phyloP scores from a whole-genome alignment of 805 yeast species.

The Lachancea fermentati region DNA sequence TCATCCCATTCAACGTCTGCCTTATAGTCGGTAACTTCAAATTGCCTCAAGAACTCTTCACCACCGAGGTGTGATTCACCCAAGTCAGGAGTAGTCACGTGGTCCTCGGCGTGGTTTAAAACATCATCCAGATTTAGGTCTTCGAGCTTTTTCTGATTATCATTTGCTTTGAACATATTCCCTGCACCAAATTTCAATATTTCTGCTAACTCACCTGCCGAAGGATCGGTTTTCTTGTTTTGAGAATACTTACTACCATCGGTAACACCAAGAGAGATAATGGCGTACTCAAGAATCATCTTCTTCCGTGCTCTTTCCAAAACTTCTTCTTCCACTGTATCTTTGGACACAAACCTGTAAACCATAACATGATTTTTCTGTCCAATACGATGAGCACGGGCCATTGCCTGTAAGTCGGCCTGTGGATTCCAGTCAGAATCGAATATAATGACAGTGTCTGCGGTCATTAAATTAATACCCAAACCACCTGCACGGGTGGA shows the following conservation, averaged over 20 bases:
- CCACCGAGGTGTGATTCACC: conserved; percentile 99
- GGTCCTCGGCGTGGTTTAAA: conserved; percentile 94
- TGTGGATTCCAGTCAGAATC: conserved; percentile 99
- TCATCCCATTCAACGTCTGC: conserved; percentile 99
- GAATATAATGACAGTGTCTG: conserved; percentile 95
- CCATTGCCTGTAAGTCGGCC: conserved; percentile 99
- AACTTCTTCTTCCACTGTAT: conserved; percentile 96
- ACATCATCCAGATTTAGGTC: conserved; percentile 94
- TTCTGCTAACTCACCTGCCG: conserved; percentile 79
- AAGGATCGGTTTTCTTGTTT: conserved; percentile 63
- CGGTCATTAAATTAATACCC: conserved; percentile 98
- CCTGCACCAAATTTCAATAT: conserved; percentile 98
- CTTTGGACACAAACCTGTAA: conserved; percentile 94
- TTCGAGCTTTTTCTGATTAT: conserved; percentile 92
- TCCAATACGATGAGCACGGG: conserved; percentile 99
- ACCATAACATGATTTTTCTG: conserved; percentile 98
- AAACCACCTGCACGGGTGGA: conserved; percentile 98
- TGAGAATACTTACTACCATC: conserved; percentile 49
- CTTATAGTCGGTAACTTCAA: conserved; percentile 97
- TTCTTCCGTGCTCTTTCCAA: conserved; percentile 94
- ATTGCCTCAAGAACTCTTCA: conserved; percentile 93
- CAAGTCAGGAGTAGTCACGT: conserved; percentile 88
- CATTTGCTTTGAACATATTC: conserved; percentile 92
- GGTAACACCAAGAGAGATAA: conserved; percentile 91
- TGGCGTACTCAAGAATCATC: conserved; percentile 97